Evolutionary conservation across 1,284 basidiomycete species (phyloP), one percentile per base, ranked within the genome.

Genomic region (Wolfiporia cocos): DNA sequence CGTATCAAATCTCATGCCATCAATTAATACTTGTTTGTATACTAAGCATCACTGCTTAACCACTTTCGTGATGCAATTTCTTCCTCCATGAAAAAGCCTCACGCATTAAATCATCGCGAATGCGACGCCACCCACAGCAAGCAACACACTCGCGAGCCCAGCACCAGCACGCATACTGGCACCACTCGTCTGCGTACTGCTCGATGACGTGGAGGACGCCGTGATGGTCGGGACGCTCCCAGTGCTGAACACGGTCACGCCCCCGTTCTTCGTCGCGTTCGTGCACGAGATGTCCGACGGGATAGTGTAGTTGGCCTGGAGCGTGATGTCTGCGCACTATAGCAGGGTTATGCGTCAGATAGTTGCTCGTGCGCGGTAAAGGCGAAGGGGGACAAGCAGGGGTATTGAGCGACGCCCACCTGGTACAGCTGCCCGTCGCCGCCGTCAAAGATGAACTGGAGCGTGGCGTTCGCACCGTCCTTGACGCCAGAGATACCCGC

Each of bases 361-460:
- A 6, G n/a, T 10, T 5, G 12, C 21, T 15, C 29, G 23, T 12
- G 21, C 6, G 18, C 10, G 21, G 17, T 14, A 21, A 29, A 11
- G 18, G 2, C 26, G n/a, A 19, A n/a, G n/a, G n/a, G n/a, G n/a
- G n/a, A n/a, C n/a, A n/a, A n/a, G n/a, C n/a, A n/a, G n/a, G n/a
- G n/a, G n/a, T n/a, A n/a, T n/a, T n/a, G n/a, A n/a, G n/a, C n/a
- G 26, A 21, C 14, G 53, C 63, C 21, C 52, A 75, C 79, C 68
- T 89, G 84, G 65, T 69, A 87, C 7, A 88, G 69, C 35, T 64
- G 53, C 26, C 79, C 80, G 55, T 90, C 86, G 15, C 81, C 79
- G 30, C 81, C 82, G 50, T 73, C 62, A 57, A 67, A 86, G 24
- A 73, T 54, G 36, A 83, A 67, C 69, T 85, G 74, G 20, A 81